Evolutionary conservation across 2,329 filamentous ascomycete species (phyloP).

Genomic region (Ploettnerulaceae sp.): DNA sequence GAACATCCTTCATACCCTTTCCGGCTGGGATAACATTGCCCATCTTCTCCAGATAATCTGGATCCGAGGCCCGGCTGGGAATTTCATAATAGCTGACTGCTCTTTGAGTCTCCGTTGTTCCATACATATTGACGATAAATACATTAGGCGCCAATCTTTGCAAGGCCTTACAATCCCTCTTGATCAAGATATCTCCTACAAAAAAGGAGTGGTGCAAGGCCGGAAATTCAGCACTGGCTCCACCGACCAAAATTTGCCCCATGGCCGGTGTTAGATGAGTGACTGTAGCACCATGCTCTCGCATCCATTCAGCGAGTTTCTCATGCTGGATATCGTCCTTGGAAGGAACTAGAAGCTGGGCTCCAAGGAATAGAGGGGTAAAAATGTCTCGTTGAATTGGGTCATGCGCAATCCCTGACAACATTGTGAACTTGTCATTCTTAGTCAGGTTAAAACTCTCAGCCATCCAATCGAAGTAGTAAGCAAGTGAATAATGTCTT

Average conservation of each 20-base stretch:
- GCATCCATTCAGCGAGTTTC: slow-evolving; percentile 83
- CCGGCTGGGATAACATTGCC: slow-evolving; percentile 79
- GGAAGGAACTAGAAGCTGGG: slow-evolving; percentile 71
- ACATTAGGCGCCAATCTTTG: slow-evolving; percentile 71
- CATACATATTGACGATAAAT: slow-evolving; percentile 80
- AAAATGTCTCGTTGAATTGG: slow-evolving; percentile 74
- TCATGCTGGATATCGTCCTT: slow-evolving; percentile 84
- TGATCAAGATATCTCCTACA: slow-evolving; percentile 86
- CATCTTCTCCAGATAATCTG: slow-evolving; percentile 58
- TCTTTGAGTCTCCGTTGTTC: slow-evolving; percentile 79
- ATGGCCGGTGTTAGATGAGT: slow-evolving; percentile 93
- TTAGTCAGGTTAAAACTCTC: slow-evolving; percentile 70
- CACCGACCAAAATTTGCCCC: slow-evolving; percentile 90
- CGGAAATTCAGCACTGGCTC: slow-evolving; percentile 71
- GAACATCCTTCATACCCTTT: slow-evolving; percentile 81
- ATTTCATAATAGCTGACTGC: slow-evolving; percentile 81
- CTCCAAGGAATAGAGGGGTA: slow-evolving; percentile 83
- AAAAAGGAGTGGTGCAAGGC: slow-evolving; percentile 78
- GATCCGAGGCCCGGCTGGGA: slow-evolving; percentile 58
- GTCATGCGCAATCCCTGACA: slow-evolving; percentile 79
- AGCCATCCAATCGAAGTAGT: slow-evolving; percentile 94
- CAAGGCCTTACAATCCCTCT: slow-evolving; percentile 72
- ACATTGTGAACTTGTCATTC: slow-evolving; percentile 72
- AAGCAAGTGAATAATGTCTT: slow-evolving; percentile 77
- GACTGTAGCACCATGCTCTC: slow-evolving; percentile 66